phyloP scores from a whole-genome alignment of 2,329 filamentous ascomycete genomes.

The Delphinella strobiligena region DNA sequence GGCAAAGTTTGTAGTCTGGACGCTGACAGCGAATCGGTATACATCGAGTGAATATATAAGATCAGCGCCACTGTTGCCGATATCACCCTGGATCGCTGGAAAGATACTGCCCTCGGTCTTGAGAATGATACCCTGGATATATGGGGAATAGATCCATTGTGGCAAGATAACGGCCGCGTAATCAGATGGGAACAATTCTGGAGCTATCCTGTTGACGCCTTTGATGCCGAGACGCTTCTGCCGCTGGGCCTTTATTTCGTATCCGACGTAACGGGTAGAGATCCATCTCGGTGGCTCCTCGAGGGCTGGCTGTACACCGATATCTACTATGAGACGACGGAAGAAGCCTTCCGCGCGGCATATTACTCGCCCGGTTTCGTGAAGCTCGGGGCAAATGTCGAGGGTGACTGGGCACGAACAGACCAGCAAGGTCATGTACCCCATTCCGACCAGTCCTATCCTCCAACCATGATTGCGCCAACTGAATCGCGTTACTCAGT shows the following conservation, averaged over 20 bases:
- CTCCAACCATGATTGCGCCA: slow-evolving; percentile 37
- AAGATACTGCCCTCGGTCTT: slow-evolving; percentile 24
- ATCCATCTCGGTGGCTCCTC: slow-evolving; percentile 39
- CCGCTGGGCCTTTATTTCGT: slow-evolving; percentile 32
- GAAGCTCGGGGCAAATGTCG: slow-evolving; percentile 35
- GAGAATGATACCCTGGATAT: slow-evolving; percentile 31
- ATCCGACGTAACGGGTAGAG: slow-evolving; percentile 37
- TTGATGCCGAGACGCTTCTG: slow-evolving; percentile 32
- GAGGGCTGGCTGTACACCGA: slow-evolving; percentile 44
- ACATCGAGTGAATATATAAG: slow-evolving; percentile 23
- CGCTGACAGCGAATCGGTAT: slow-evolving; percentile 22
- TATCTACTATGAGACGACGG: slow-evolving; percentile 38
- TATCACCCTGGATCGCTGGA: slow-evolving; percentile 34
- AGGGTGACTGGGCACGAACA: slow-evolving; percentile 36
- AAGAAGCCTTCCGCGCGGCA: slow-evolving; percentile 30
- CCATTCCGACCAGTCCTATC: slow-evolving; percentile 40
- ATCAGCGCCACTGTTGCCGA: slow-evolving; percentile 23
- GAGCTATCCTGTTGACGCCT: slow-evolving; percentile 25
- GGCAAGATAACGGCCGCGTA: slow-evolving; percentile 31
- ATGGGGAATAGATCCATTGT: slow-evolving; percentile 30
- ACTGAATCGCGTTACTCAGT: slow-evolving; percentile 30
- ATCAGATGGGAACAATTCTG: slow-evolving; percentile 38
- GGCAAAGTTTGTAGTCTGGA: slow-evolving; percentile 31
- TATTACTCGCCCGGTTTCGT: slow-evolving; percentile 32
- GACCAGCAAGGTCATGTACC: slow-evolving; percentile 28